Base-by-base conservation (phyloP, 768 basidiomycete species). In the Mycena haematopus region DNA sequence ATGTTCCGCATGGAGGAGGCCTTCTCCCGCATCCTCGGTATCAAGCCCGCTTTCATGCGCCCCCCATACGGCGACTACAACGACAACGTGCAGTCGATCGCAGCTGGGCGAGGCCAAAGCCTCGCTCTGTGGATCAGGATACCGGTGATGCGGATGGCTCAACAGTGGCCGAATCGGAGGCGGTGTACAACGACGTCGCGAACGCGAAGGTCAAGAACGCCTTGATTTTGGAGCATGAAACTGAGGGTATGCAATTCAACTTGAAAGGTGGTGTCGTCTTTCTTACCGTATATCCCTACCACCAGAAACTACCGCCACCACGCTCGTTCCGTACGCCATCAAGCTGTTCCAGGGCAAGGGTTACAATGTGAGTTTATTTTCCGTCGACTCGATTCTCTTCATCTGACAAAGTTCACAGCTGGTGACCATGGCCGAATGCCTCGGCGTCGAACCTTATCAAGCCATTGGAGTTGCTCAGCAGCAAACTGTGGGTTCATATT, bases 1-100 rank as follows among this genome's bases (percentile, higher is more conserved):
- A 46, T 46, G 45, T 46, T 11, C 45, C 45, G 45, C 13, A 25
- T 25, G 45, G 45, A 46, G 45, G 45, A 46, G 45, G 45, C 45
- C 7, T 25, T 46, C 24, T 46, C 45, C 22, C 45, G 45, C 9
- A 46, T 46, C 22, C 22, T 46, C 24, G 45, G 45, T 11, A 46
- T 46, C 45, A 46, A 46, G 24, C 45, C 45, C 4, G 45, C 45
- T 11, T 46, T 46, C 45, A 46, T 46, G 45, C 45, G 45, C 10
- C 45, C 45, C 22, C 45, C 45, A 14, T 46, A 24, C 45, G 45
- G 45, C 22, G 24, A 11, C 45, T 25, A 24, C 45, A 14, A 46
- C 45, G 14, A 11, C 45, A 25, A 25, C 45, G 14, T 46, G 22
- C 45, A 46, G 45, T 9, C 45, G 45, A 46, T 25, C 45, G 45